Conservation (phyloP, 208 protist genomes). For the Wallacemonas rigidus region DNA sequence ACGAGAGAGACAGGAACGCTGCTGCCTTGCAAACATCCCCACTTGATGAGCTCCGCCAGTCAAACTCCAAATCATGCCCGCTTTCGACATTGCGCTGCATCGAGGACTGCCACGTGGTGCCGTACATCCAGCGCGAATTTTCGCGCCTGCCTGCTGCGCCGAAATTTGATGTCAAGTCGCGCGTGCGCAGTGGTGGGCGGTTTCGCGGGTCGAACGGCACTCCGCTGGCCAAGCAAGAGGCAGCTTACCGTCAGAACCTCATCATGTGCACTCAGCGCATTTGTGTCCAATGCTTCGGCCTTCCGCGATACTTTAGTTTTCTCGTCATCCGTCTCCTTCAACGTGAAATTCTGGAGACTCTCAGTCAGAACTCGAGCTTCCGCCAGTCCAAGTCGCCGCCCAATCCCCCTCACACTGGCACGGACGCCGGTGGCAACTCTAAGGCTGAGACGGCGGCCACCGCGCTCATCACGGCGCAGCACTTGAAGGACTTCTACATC, state of each 20-base stretch:
- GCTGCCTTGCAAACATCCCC: not conserved
- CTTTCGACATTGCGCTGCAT: conserved; percentile 60
- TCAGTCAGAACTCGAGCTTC: conserved; percentile 13
- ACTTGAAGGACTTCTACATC: conserved; percentile 84
- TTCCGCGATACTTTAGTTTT: conserved; percentile 85
- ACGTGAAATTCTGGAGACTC: conserved; percentile 24
- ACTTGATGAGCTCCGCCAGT: not conserved
- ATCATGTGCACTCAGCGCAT: conserved; percentile 69
- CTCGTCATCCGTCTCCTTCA: conserved; percentile 67
- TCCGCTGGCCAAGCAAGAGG: conserved; percentile 55
- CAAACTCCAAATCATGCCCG: conserved; percentile 20
- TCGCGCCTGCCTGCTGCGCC: conserved; percentile 47
- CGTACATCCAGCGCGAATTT: conserved; percentile 79
- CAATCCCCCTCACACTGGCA: not conserved
- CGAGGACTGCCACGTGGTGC: conserved; percentile 57
- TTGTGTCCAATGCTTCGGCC: conserved; percentile 77
- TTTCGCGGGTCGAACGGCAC: conserved; percentile 10
- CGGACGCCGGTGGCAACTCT: not conserved
- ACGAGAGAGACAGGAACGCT: conserved; percentile 3
- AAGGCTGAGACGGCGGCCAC: conserved; percentile 14
- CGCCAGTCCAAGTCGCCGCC: not conserved
- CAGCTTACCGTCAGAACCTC: conserved; percentile 60
- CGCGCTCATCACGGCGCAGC: conserved; percentile 49
- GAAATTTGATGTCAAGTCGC: conserved; percentile 43
- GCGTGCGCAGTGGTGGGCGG: conserved; percentile 32